Evolutionary conservation across 208 protist genomes (phyloP).

Genomic region (Acanthamoeba lenticulata): DNA sequence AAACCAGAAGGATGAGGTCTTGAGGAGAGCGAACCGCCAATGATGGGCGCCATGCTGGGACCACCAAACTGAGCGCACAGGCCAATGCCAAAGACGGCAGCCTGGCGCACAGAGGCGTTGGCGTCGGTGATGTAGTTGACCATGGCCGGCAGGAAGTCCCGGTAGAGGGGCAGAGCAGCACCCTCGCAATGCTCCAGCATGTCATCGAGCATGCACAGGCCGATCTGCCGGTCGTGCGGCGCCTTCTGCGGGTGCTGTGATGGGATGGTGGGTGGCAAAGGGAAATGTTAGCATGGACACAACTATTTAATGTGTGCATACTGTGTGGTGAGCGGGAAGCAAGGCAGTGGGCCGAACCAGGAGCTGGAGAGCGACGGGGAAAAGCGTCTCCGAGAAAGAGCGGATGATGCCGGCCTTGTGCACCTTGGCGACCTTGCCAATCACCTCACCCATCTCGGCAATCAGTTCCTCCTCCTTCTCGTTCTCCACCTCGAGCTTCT

Average conservation of each 20-base stretch:
- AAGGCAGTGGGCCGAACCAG: neutral
- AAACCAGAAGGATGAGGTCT: neutral
- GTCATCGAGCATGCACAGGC: slow-evolving; percentile 84
- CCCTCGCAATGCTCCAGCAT: slow-evolving; percentile 78
- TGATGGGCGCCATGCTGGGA: neutral
- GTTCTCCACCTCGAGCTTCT: slow-evolving; percentile 73
- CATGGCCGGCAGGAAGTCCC: slow-evolving; percentile 39
- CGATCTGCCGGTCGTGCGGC: slow-evolving; percentile 71
- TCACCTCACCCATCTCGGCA: slow-evolving; percentile 58
- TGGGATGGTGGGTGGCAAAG: too few species aligned
- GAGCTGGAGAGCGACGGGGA: slow-evolving; percentile 4
- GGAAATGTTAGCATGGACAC: neutral
- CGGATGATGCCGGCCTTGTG: slow-evolving; percentile 52
- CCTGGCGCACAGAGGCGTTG: slow-evolving; percentile 82
- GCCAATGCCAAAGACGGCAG: slow-evolving; percentile 86
- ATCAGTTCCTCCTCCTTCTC: slow-evolving; percentile 64
- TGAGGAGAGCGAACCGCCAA: neutral
- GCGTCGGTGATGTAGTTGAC: slow-evolving; percentile 68
- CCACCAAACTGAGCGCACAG: slow-evolving; percentile 79
- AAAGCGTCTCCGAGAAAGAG: slow-evolving; percentile 9
- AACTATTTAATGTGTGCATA: neutral
- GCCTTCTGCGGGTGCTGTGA: slow-evolving; percentile 56
- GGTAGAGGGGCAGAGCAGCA: slow-evolving; percentile 37
- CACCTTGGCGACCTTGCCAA: slow-evolving; percentile 74
- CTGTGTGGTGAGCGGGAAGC: neutral